A percentile compares a stretch with the other conserved stretches of the same genome.
These are phyloP conservation scores for Fistulinella cinereoalba DNA, from an alignment of 1,284 basidiomycete genomes.

Conservation along the genomic window DNA sequence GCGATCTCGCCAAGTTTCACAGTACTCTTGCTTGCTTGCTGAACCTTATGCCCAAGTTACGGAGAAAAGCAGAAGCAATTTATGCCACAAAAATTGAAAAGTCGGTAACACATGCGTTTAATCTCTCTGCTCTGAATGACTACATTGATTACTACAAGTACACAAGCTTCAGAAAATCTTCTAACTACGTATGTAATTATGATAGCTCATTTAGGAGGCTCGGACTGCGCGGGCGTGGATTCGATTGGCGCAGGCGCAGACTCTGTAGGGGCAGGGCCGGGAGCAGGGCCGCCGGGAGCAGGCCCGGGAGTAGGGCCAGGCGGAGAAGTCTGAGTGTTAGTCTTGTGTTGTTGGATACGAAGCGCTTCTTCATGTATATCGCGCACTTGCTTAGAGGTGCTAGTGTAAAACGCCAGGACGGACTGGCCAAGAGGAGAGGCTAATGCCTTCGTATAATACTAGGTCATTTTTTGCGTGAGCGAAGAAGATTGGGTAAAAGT, in stretches of 20 bases:
- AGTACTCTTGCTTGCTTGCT: no score
- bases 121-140: background rate
- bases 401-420: slow-evolving; percentile 74
- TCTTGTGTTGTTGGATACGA: slow-evolving; percentile 68
- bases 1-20: no score
- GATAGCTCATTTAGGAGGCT: slow-evolving; percentile 7
- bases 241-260: no score
- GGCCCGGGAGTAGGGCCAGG: slow-evolving; percentile 16
- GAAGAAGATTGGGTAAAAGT: background rate
- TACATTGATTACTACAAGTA: slow-evolving; percentile 14
- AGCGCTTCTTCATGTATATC: slow-evolving; percentile 89
- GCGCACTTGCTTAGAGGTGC: slow-evolving; percentile 73
- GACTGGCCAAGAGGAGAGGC: slow-evolving; percentile 74
- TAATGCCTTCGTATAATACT: slow-evolving; percentile 82
- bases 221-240: slow-evolving; percentile 9
- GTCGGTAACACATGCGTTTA: no score
- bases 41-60: no score
- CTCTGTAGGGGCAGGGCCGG: no score
- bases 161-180: background rate
- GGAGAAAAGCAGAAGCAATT: no score
- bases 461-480: slow-evolving; percentile 2
- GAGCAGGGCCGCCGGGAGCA: no score
- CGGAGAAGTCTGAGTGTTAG: slow-evolving; percentile 17
- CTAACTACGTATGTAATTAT: no score
- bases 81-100: no score